phyloP scores from a whole-genome alignment of 2,329 filamentous ascomycete species.

The Alternaria sp. region DNA sequence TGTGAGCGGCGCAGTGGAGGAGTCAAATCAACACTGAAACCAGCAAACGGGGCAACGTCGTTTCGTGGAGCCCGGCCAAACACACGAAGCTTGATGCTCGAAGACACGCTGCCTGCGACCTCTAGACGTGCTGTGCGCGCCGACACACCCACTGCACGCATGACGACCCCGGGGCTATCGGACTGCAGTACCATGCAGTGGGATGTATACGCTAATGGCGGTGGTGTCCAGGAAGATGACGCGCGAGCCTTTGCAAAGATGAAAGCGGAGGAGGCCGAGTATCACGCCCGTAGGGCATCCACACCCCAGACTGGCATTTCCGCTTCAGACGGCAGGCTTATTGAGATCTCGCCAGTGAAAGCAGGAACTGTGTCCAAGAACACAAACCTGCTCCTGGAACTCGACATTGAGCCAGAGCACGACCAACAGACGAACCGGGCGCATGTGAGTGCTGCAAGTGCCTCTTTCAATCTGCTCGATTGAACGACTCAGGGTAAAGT shows the following conservation, averaged over 20 bases:
- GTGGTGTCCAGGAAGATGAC: conserved; percentile 28
- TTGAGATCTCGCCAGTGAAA: conserved; percentile 23
- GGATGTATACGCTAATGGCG: conserved; percentile 14
- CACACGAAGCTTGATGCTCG: conserved; percentile 3
- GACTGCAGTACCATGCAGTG: conserved; percentile 11
- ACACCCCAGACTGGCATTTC: neutral
- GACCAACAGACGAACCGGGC: neutral
- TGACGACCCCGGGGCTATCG: neutral
- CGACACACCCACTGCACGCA: neutral
- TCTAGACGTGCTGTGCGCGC: neutral
- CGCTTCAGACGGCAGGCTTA: conserved; percentile 12
- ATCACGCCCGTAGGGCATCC: conserved; percentile 5
- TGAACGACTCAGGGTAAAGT: neutral
- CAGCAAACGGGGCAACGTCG: conserved; percentile 4
- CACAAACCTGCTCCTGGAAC: conserved; percentile 25
- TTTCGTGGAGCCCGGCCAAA: conserved; percentile 1
- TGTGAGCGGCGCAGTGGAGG: conserved; percentile 36
- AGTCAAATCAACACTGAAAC: conserved; percentile 33
- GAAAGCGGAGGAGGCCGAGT: conserved; percentile 20
- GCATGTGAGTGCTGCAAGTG: conserved; percentile 4
- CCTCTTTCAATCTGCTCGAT: conserved; percentile 22
- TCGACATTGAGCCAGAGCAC: conserved; percentile 4
- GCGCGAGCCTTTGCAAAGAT: conserved; percentile 16
- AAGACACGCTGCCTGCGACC: conserved; percentile 3
- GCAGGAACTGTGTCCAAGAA: conserved; percentile 11